phyloP scores from a whole-genome alignment of 495 filamentous ascomycete genomes.

The Bacidia gigantensis region DNA sequence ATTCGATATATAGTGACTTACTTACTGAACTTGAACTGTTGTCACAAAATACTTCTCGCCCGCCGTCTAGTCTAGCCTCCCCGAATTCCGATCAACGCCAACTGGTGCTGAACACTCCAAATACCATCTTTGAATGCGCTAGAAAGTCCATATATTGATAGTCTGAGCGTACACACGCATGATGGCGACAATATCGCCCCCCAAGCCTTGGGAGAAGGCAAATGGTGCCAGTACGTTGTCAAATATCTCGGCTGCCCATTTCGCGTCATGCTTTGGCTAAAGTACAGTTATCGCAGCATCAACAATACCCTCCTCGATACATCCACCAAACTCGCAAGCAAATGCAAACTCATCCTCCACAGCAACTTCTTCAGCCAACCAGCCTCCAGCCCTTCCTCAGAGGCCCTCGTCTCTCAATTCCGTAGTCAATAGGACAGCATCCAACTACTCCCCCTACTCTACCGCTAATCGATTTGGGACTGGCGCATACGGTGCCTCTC shows the following conservation, averaged over 20 bases:
- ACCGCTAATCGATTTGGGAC: conserved; percentile 33
- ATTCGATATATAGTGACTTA: too few species aligned
- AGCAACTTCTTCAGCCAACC: conserved; percentile 28
- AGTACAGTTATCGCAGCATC: not conserved
- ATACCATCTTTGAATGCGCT: too few species aligned
- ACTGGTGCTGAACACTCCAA: not conserved
- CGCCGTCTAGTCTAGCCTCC: too few species aligned
- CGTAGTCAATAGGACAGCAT: conserved; percentile 69
- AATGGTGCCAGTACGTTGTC: conserved; percentile 45
- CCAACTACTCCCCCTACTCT: conserved; percentile 67
- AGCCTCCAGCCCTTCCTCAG: conserved; percentile 61
- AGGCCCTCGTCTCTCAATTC: conserved; percentile 56
- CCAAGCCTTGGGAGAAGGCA: conserved; percentile 88
- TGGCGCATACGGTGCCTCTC: conserved; percentile 15
- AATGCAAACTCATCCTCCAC: conserved; percentile 27
- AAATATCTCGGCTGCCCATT: not conserved
- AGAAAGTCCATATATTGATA: not conserved
- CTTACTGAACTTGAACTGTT: too few species aligned
- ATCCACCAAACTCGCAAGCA: conserved; percentile 22
- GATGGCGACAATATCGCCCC: conserved; percentile 53
- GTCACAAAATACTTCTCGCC: too few species aligned
- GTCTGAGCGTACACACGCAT: not conserved
- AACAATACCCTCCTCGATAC: conserved; percentile 12
- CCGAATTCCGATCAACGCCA: too few species aligned
- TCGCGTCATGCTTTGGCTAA: not conserved